Conservation (phyloP, 2,329 filamentous ascomycete genomes). For the Cordyceps tenuipes region DNA sequence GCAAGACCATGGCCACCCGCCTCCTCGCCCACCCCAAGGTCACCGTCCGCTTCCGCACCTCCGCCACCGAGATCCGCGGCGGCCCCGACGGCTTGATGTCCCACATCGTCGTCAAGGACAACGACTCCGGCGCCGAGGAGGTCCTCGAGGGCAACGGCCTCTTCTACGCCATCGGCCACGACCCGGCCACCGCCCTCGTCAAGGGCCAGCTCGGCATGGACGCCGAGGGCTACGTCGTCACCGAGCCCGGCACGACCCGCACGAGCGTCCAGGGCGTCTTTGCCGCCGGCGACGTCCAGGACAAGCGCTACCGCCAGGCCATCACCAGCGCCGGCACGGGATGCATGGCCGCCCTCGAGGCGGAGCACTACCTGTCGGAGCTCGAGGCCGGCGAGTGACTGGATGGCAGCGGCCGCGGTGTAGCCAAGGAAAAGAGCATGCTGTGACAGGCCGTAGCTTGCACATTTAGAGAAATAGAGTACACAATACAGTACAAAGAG, state of each 20-base stretch:
- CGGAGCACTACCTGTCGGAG: constrained; percentile 86
- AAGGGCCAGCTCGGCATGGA: constrained; percentile 87
- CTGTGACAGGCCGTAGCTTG: not conserved
- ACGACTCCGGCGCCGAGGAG: constrained; percentile 65
- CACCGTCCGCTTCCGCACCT: constrained; percentile 78
- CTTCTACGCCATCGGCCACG: constrained; percentile 96
- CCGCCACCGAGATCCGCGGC: constrained; percentile 75
- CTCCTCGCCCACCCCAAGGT: constrained; percentile 80
- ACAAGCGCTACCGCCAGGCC: constrained; percentile 95
- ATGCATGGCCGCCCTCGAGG: constrained; percentile 91
- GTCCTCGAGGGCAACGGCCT: constrained; percentile 84
- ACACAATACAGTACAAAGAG: not conserved
- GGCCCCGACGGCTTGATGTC: constrained; percentile 83
- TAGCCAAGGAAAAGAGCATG: not conserved
- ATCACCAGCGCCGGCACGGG: constrained; percentile 95
- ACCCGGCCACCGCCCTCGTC: constrained; percentile 83
- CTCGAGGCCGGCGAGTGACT: constrained; percentile 41
- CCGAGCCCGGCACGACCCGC: constrained; percentile 76
- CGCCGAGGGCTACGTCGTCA: constrained; percentile 83
- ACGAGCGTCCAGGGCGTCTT: constrained; percentile 91
- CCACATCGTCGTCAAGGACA: constrained; percentile 75
- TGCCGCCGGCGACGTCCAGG: constrained; percentile 94
- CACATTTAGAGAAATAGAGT: not conserved
- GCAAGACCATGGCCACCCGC: constrained; percentile 84
- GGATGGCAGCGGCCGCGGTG: not conserved